A percentile compares a stretch with the other conserved stretches of the same genome.
Evolutionary conservation across 106 monocot genomes (phyloP).

Genomic region (Triglochin maritima): DNA sequence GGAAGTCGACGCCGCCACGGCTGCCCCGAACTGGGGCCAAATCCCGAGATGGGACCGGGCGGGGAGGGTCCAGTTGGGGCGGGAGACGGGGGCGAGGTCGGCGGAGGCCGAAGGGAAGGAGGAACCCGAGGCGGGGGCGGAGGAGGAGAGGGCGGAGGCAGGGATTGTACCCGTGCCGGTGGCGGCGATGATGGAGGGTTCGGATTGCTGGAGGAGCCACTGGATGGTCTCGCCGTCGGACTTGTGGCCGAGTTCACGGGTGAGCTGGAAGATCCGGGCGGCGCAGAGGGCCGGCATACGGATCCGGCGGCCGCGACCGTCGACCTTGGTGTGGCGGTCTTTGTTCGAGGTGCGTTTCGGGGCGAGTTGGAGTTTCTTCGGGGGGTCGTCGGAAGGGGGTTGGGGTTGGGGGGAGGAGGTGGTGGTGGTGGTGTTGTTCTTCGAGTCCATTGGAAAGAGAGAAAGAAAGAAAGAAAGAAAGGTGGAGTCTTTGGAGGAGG

Average conservation of each 20-base stretch:
- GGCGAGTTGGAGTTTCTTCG: constrained; percentile 14
- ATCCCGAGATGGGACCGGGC: constrained; percentile 9
- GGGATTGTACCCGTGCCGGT: constrained; percentile 70
- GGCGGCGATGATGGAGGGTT: constrained; percentile 61
- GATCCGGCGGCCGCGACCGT: constrained; percentile 54
- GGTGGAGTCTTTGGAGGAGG: too few relatives aligned
- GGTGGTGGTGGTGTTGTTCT: too few relatives aligned
- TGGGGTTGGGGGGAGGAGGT: too few relatives aligned
- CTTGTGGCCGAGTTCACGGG: constrained; percentile 66
- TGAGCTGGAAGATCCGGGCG: constrained; percentile 64
- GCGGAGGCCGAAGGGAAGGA: constrained; percentile 27
- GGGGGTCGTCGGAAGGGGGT: too few relatives aligned
- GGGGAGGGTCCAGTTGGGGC: constrained; percentile 3
- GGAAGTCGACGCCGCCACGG: constrained; percentile 1
- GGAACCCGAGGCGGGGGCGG: constrained; percentile 12
- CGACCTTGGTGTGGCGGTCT: constrained; percentile 69
- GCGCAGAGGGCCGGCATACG: constrained; percentile 71
- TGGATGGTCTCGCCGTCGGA: constrained; percentile 67
- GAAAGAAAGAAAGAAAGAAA: too few relatives aligned
- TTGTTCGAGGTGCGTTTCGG: constrained; percentile 60
- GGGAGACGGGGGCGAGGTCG: constrained; percentile 2
- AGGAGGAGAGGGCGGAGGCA: constrained; percentile 30
- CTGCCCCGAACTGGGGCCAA: constrained; percentile 6
- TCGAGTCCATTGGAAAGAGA: too few relatives aligned
- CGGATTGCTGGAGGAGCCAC: constrained; percentile 69